Base-by-base conservation (phyloP, 768 basidiomycete species). In the Termitomyces heimii region DNA sequence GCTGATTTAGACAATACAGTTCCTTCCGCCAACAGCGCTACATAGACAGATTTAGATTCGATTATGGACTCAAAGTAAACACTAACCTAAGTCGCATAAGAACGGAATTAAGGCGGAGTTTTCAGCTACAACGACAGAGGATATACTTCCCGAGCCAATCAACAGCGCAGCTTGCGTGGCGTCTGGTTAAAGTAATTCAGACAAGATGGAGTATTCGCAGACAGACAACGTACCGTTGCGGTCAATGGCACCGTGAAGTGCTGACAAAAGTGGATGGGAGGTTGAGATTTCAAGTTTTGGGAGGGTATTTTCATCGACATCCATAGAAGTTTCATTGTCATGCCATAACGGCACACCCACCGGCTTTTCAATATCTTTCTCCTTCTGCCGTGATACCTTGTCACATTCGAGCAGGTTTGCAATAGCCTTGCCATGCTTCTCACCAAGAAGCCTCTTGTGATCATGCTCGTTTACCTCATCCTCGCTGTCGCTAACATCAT, bases 331-430 rank as follows among this genome's bases (percentile, higher is more conserved):
- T n/a, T 48, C 54, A 26, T 54, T 29, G 7, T 35, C 54, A 29
- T 62, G 55, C 74, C 74, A 75, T 7, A 75, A 55, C 13, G 66
- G 55, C 13, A 74, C 61, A 1, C 74, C 74, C 10, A 63, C 53
- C 9, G 63, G 55, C 57, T 67, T 69, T 54, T 65, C 65, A 13
- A 61, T 60, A 1, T 62, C 63, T 29, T 64, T 65, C 22, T 58
- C 69, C 12, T 66, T 66, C 29, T 63, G 64, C 39, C 60, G 60
- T 54, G 67, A 67, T 7, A 55, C 67, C 48, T 70, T 73, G 57
- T 84, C 77, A 16, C 68, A 64, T 52, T 71, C 65, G 39, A 85
- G 65, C 39, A 85, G 77, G 52, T 71, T 73, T 18, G 65, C 68
- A 44, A 84, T 75, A 10, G 71, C 77, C 59, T 76, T 71, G 14